phyloP scores from a whole-genome alignment of 2,329 filamentous ascomycete species.

The Cercospora zeae-maydis region DNA sequence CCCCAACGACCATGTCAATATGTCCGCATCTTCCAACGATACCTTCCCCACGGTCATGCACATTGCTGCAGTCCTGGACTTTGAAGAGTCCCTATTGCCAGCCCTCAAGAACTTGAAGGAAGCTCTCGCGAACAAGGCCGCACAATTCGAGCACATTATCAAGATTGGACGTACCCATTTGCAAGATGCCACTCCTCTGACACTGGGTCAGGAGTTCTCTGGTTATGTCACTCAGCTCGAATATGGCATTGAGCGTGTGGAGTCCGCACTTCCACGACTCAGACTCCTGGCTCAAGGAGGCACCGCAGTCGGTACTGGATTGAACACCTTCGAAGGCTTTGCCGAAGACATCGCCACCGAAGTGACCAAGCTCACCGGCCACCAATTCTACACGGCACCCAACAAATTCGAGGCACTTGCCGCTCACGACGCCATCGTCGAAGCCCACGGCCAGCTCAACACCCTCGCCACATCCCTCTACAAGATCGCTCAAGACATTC shows the following conservation, averaged over 20 bases:
- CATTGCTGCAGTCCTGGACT: constrained; percentile 91
- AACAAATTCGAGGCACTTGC: constrained; percentile 99
- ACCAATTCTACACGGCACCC: constrained; percentile 89
- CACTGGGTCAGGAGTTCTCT: constrained; percentile 94
- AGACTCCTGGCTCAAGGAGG: constrained; percentile 88
- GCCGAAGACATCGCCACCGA: constrained; percentile 89
- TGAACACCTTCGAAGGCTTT: constrained; percentile 97
- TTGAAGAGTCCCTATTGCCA: constrained; percentile 81
- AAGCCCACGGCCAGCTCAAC: constrained; percentile 90
- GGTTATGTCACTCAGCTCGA: constrained; percentile 95
- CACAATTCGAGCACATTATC: constrained; percentile 90
- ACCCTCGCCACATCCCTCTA: constrained; percentile 85
- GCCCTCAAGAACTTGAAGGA: constrained; percentile 75
- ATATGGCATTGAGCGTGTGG: constrained; percentile 80
- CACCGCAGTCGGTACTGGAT: constrained; percentile 92
- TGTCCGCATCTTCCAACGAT: constrained; percentile 97
- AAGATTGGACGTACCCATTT: constrained; percentile 98
- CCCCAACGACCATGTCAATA: constrained; percentile 99
- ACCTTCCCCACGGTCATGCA: constrained; percentile 99
- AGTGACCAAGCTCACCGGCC: constrained; percentile 87
- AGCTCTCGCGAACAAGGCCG: constrained; percentile 82
- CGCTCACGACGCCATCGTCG: constrained; percentile 91
- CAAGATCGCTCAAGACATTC: constrained; percentile 98
- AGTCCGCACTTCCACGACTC: constrained; percentile 78
- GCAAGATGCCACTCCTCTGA: constrained; percentile 94